Percentiles rank a stretch among this genome's conserved stretches.
phyloP scores from a whole-genome alignment of 192 early-diverging fungal species.

The Backusella macrospora region DNA sequence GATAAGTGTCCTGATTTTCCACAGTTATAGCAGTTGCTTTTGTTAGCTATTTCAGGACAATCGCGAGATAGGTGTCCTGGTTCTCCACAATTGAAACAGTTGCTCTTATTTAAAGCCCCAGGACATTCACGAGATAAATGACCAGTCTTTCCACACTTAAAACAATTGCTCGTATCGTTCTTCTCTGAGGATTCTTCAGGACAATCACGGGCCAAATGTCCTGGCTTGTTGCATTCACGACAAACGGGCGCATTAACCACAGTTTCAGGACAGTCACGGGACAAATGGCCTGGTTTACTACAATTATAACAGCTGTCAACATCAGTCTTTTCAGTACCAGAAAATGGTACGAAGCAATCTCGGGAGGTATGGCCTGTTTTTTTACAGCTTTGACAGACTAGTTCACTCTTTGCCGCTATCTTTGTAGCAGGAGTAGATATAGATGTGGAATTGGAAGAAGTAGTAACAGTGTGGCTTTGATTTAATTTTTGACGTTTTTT shows the following conservation, averaged over 20 bases:
- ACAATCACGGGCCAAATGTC: constrained; percentile 46
- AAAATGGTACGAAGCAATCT: background rate
- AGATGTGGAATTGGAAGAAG: constrained; percentile 20
- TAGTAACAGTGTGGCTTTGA: background rate
- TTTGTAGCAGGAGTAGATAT: background rate
- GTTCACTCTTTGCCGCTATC: constrained; percentile 49
- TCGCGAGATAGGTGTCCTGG: constrained; percentile 44
- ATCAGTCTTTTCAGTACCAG: constrained; percentile 44
- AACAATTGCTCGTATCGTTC: constrained; percentile 44
- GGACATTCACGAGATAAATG: constrained; percentile 52
- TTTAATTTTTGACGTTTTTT: background rate
- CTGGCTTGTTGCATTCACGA: constrained; percentile 54
- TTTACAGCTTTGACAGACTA: constrained; percentile 53
- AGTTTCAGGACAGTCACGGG: constrained; percentile 35
- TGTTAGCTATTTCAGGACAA: constrained; percentile 28
- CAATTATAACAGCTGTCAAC: constrained; percentile 34
- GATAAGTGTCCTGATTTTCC: constrained; percentile 44
- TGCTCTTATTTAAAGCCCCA: constrained; percentile 35
- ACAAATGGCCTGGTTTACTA: constrained; percentile 32
- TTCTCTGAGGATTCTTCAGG: constrained; percentile 38
- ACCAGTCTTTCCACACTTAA: constrained; percentile 44
- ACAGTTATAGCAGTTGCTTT: constrained; percentile 51
- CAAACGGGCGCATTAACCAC: constrained; percentile 30
- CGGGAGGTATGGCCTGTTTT: constrained; percentile 44
- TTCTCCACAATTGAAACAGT: constrained; percentile 52